Conservation (phyloP, 179 eudicot species). For the Camellia oleifera region DNA sequence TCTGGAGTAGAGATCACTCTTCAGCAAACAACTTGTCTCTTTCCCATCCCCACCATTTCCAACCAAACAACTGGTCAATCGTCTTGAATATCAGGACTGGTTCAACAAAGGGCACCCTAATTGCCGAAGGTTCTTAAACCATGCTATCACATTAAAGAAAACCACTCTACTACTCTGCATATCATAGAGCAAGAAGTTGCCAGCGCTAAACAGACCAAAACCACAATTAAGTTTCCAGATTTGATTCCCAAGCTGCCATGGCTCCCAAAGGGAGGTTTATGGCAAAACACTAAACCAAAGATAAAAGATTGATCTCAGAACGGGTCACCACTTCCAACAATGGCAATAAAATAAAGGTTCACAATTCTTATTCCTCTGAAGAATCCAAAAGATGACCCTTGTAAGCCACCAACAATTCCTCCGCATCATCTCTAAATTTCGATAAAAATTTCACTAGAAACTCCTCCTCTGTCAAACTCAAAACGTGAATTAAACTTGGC, state of each 20-base stretch:
- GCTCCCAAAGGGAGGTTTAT: not conserved
- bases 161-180: no score
- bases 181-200: no score
- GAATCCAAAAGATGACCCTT: not conserved
- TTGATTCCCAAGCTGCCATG: not conserved
- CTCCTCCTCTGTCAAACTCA: conserved; percentile 12
- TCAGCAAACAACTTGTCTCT: no score
- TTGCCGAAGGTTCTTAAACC: no score
- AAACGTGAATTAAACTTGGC: not conserved
- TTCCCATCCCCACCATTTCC: no score
- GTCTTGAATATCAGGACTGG: no score
- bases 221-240: not conserved
- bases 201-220: no score
- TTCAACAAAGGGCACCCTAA: no score
- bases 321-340: not conserved
- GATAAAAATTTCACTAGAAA: conserved; percentile 18
- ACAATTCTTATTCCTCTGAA: not conserved
- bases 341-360: not conserved
- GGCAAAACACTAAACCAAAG: not conserved
- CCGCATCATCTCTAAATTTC: conserved; percentile 15
- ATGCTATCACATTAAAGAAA: no score
- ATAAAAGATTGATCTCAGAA: not conserved
- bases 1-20: no score
- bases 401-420: conserved; percentile 21
- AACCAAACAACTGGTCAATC: no score